A percentile compares a stretch with the other conserved stretches of the same genome.
Evolutionary conservation across 805 yeast genomes (phyloP).

Genomic region (Candida coquimbonensis): DNA sequence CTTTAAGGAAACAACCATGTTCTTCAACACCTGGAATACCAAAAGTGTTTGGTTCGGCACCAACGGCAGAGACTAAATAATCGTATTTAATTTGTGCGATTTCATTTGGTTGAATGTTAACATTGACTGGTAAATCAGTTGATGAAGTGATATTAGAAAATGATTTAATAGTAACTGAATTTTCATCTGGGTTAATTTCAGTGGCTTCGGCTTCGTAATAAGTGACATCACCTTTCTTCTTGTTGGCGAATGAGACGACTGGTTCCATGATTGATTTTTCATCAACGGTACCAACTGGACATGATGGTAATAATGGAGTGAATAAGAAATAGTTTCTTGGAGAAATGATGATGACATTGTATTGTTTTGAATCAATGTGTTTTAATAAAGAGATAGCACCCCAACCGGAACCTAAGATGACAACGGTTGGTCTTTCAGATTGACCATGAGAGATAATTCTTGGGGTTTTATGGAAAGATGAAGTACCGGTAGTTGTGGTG

Average conservation of each 20-base stretch:
- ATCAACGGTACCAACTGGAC: constrained; percentile 91
- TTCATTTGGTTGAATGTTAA: constrained; percentile 25
- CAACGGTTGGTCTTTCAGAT: constrained; percentile 34
- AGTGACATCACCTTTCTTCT: constrained; percentile 66
- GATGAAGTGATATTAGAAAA: constrained; percentile 10
- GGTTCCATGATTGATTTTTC: constrained; percentile 91
- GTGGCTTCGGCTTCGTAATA: constrained; percentile 91
- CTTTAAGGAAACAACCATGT: constrained; percentile 83
- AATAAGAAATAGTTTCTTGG: constrained; percentile 94
- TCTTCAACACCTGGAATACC: constrained; percentile 93
- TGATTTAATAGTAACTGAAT: constrained; percentile 57
- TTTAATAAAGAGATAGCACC: constrained; percentile 83
- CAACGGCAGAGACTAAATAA: constrained; percentile 86
- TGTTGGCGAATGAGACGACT: constrained; percentile 78
- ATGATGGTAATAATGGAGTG: constrained; percentile 92
- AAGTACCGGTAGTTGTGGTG: constrained; percentile 25
- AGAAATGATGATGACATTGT: constrained; percentile 83
- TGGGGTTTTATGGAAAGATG: constrained; percentile 32
- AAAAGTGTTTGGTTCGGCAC: constrained; percentile 91
- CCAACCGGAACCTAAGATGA: constrained; percentile 90
- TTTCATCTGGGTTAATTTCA: constrained; percentile 66
- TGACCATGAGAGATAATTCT: constrained; percentile 26
- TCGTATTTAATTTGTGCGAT: constrained; percentile 56
- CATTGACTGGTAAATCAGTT: constrained; percentile 6
- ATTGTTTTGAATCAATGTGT: constrained; percentile 76